Evolutionary conservation across 495 filamentous ascomycete genomes (phyloP).

Genomic region (Penicillium longicatenatum): DNA sequence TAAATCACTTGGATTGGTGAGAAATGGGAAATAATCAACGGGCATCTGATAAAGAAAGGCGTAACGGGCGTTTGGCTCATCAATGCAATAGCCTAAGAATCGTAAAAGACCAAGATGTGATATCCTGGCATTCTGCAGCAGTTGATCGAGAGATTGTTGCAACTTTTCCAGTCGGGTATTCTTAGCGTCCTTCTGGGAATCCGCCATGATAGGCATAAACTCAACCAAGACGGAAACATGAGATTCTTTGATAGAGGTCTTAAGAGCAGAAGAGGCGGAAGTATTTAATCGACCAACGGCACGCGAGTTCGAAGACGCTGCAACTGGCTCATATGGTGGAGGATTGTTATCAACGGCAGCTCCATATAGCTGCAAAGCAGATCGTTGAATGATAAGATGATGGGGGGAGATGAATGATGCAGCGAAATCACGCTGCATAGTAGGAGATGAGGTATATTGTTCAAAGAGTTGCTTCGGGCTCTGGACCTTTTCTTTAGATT

Average conservation of each 20-base stretch:
- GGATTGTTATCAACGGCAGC: constrained; percentile 45
- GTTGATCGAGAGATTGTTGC: constrained; percentile 44
- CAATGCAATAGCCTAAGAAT: constrained; percentile 83
- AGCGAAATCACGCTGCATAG: constrained; percentile 23
- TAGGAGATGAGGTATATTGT: constrained; percentile 21
- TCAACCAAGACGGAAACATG: constrained; percentile 48
- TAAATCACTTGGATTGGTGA: constrained; percentile 47
- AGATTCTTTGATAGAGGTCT: constrained; percentile 38
- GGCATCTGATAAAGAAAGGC: constrained; percentile 86
- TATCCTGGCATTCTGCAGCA: constrained; percentile 57
- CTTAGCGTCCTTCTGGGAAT: constrained; percentile 31
- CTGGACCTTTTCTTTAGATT: constrained; percentile 36
- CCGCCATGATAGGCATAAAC: constrained; percentile 48
- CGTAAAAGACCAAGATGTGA: constrained; percentile 64
- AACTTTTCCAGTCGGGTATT: constrained; percentile 41
- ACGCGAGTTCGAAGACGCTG: constrained; percentile 48
- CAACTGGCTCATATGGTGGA: constrained; percentile 49
- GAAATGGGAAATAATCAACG: constrained; percentile 51
- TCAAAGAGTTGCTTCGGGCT: constrained; percentile 27
- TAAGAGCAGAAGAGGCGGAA: constrained; percentile 39
- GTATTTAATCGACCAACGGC: constrained; percentile 48
- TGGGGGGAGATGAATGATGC: constrained; percentile 25
- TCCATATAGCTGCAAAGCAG: constrained; percentile 46
- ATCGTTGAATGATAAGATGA: constrained; percentile 44
- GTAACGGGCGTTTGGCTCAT: constrained; percentile 73